A percentile compares a stretch with the other conserved stretches of the same genome.
Conservation (phyloP, 208 protist genomes). For the Tetramitus jugosus region DNA sequence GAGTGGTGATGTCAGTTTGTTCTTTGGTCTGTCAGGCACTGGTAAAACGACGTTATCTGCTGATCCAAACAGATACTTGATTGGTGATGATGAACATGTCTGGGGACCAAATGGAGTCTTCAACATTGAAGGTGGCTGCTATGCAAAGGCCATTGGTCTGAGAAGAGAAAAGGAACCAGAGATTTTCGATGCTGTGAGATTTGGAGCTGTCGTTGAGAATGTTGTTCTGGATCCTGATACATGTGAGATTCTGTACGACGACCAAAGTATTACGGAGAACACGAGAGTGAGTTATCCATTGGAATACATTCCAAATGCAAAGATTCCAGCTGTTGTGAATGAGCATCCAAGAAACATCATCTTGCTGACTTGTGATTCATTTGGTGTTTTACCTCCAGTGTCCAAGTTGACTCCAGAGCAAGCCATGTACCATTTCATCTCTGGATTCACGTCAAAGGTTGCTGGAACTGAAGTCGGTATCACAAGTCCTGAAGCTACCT, state of each 20-base stretch:
- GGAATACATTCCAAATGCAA: conserved; percentile 79
- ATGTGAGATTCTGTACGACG: conserved; percentile 76
- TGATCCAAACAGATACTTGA: conserved; percentile 65
- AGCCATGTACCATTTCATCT: conserved; percentile 88
- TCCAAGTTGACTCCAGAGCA: conserved; percentile 72
- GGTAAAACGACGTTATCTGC: conserved; percentile 84
- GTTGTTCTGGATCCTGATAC: conserved; percentile 54
- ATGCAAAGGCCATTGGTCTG: conserved; percentile 77
- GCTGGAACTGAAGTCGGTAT: conserved; percentile 84
- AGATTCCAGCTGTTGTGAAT: conserved; percentile 52
- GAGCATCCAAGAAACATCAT: conserved; percentile 87
- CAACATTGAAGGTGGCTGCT: conserved; percentile 83
- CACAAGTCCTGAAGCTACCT: conserved; percentile 75
- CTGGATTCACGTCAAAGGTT: conserved; percentile 83
- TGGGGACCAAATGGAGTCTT: conserved; percentile 75
- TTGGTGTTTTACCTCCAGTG: conserved; percentile 90
- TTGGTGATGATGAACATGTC: conserved; percentile 83
- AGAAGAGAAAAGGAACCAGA: conserved; percentile 74
- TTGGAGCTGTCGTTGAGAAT: conserved; percentile 75
- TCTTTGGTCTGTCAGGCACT: conserved; percentile 79
- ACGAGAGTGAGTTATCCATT: conserved; percentile 87
- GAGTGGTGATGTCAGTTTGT: conserved; percentile 60
- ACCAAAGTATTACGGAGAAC: conserved; percentile 87
- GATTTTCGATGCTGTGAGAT: conserved; percentile 73
- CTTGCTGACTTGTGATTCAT: conserved; percentile 92